Base-by-base conservation (phyloP, 441 rosid species). In the California macrophylla region DNA sequence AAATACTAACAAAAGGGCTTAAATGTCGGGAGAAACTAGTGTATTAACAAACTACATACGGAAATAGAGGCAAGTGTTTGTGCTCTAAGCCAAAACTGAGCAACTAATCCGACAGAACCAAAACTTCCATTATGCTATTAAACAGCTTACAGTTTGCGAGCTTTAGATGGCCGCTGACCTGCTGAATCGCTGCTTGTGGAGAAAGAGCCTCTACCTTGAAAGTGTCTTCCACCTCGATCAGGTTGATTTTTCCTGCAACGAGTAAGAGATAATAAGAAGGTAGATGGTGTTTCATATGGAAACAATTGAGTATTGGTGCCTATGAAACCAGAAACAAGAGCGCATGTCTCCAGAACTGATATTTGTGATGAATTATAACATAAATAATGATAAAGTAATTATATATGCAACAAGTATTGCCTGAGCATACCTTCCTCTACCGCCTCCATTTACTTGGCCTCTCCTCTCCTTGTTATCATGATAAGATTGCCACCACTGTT, bases 401-500 rank as follows among this genome's bases (percentile, higher is more conserved):
- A 9, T 20, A 34, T 42, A 52, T 40, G n/a, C 47, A 40, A 26
- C 28, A 54, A 52, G 30, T 16, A 32, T 38, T 56, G 54, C 25
- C 56, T 21, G 32, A 20, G 1, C 68, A 16, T 63, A 63, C 74
- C 76, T 0, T 58, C 64, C 68, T 69, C 66, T 66, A 38, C 26
- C 16, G 4, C 28, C 38, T 69, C 66, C 28, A 8, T 30, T 65
- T 58, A 26, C 72, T 9, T 64, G 61, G 10, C 15, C 65, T 61
- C 34, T 64, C 13, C 40, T 47, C 23, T 68, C 69, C 45, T 54
- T 4, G 15, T 69, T 20, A 5, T 2, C 12, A 20, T 36, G 20
- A 60, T 50, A 52, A 52, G 45, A 26, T 63, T 73, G 56, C 67
- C 34, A 28, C 25, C 70, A 64, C 70, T 67, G 64, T 56, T 64